Evolutionary conservation across 1,284 basidiomycete genomes (phyloP).

Genomic region (Pyrrhoderma lamaoense): DNA sequence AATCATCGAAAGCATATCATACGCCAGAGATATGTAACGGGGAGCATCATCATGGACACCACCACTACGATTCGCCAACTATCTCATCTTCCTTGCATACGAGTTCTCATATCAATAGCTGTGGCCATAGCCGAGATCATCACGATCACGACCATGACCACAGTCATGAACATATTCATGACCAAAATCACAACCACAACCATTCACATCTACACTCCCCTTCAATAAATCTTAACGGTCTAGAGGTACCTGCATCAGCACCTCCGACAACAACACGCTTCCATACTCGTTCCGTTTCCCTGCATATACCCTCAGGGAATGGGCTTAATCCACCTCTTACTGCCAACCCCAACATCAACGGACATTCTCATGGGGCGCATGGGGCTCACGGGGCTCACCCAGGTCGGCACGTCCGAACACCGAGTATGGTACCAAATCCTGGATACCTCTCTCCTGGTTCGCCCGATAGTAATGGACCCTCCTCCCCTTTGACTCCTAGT

Average conservation of each 20-base stretch:
- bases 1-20: constrained; percentile 22
- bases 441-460: constrained; percentile 6
- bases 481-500: constrained; percentile 49
- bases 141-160: constrained; percentile 30
- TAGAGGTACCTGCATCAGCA: constrained; percentile 9
- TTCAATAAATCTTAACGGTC: constrained; percentile 17
- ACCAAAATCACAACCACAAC: constrained; percentile 23
- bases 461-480: constrained; percentile 5
- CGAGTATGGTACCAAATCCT: constrained; percentile 9
- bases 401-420: constrained; percentile 9
- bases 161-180: constrained; percentile 27
- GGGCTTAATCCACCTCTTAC: not conserved
- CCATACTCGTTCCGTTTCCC: constrained; percentile 15
- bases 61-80: constrained; percentile 7
- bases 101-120: constrained; percentile 27
- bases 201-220: constrained; percentile 20
- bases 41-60: constrained; percentile 10
- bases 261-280: constrained; percentile 13
- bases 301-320: constrained; percentile 12
- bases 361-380: not conserved
- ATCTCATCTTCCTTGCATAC: constrained; percentile 1
- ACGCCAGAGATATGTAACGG: not conserved
- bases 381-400: not conserved
- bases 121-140: constrained; percentile 21
- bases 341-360: not conserved